Evolutionary conservation across 1,284 basidiomycete genomes (phyloP), one percentile per base, ranked within the genome.

Genomic region (Pseudozyma tsukubaensis): DNA sequence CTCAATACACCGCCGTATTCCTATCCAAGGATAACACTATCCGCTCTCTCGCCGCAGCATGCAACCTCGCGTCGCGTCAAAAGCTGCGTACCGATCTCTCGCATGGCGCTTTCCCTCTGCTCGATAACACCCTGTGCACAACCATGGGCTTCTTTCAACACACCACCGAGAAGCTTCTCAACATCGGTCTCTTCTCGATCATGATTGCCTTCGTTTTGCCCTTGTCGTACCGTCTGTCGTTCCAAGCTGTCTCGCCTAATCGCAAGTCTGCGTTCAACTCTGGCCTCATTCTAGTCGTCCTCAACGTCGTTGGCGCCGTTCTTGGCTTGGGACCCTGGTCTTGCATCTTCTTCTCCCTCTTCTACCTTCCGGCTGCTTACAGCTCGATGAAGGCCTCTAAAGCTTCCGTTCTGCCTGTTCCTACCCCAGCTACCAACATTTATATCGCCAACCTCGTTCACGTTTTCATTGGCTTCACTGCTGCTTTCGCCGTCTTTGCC

Each of bases 231-330:
- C 69, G 69, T 21, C 73, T 76, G 53, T 68, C 55, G 24, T 76
- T 72, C 62, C 68, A 72, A 37, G 68, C 73, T 1, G 73, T 72
- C 24, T 76, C 73, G 43, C 73, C 73, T 0, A 76, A 76, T 36
- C 64, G 73, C 58, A 76, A 72, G 37, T 65, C 73, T 1, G 9
- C 39, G 2, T 39, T 76, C 50, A 65, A 69, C 40, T 52, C 61
- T n/a, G 73, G 63, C 4, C 0, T 72, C 49, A 18, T 62, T 29
- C 55, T 76, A 9, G 59, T 76, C 9, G 36, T 65, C 13, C 61
- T 76, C 56, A 67, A 61, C 55, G 45, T 39, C 14, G n/a, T 76
- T 18, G 69, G 73, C n/a, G 64, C 60, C 18, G 62, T 61, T 8
- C 16, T 56, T 1, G 73, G 73, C 16, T 18, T 76, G 36, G 73